Evolutionary conservation across 2,329 filamentous ascomycete genomes (phyloP), one percentile per base, ranked within the genome.

Genomic region (Akanthomyces uredinophilus): DNA sequence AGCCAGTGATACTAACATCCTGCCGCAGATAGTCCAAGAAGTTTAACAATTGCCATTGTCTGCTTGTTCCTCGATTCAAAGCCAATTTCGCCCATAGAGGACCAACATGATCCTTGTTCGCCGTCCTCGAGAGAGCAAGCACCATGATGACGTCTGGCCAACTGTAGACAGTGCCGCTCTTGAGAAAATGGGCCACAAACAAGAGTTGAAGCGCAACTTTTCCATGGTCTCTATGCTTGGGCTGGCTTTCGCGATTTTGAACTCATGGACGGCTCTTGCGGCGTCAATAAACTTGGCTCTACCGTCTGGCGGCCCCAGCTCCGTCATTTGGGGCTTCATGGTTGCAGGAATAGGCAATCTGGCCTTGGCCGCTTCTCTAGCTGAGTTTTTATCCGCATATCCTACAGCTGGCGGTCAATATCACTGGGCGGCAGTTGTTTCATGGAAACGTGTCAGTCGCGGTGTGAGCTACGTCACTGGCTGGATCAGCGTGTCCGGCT

Each of bases 401-500:
- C 79, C 79, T 1, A 81, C 79, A 1, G 82, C 83, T 5, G 83
- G 82, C 65, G 86, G 83, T 16, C 83, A 88, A 72, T 91, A 91
- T 66, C 87, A 91, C 70, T 91, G 88, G 88, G 88, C 87, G 3
- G 87, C 88, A 59, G 75, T 85, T 56, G 76, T 91, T 64, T 80
- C 82, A 35, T 87, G 85, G 78, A 79, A 81, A 63, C 75, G 73
- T 60, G 87, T 81, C 78, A 82, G 84, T 22, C 83, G 85, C 0
- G 76, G 85, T 37, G 79, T 90, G 10, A 87, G 86, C 50, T 91
- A 87, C 78, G 82, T 87, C 51, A 90, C 87, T 0, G 88, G 88
- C 27, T 91, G 88, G 87, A 89, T 87, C 71, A 88, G 87, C 67
- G 83, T 86, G 43, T 85, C 85, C 18, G 88, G 87, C 18, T 91